Evolutionary conservation across 257 asterid species (phyloP).

Genomic region (Ajuga chamaepitys): DNA sequence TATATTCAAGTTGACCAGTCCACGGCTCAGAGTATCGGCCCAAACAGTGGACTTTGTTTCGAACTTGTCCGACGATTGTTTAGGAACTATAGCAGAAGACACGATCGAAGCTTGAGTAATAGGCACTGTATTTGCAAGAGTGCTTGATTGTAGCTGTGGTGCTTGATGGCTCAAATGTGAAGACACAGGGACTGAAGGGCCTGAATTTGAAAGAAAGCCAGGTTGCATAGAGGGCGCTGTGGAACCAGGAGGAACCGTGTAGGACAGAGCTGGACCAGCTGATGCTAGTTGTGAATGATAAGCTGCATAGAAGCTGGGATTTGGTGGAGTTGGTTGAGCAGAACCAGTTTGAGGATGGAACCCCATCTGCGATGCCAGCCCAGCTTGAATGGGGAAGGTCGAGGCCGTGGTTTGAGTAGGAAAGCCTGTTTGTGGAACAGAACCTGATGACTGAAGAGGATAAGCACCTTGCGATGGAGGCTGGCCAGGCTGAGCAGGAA

Average conservation of each 20-base stretch:
- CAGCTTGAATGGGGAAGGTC: conserved; percentile 33
- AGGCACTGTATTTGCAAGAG: conserved; percentile 22
- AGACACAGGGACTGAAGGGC: conserved; percentile 29
- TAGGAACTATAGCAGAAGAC: conserved; percentile 42
- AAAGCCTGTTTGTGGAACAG: conserved; percentile 28
- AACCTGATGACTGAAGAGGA: conserved; percentile 29
- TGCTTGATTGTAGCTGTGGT: conserved; percentile 32
- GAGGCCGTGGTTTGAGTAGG: conserved; percentile 28
- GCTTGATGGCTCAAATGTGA: conserved; percentile 41
- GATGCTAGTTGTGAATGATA: conserved; percentile 36
- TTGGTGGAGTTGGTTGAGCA: conserved; percentile 34
- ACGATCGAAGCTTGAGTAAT: conserved; percentile 32
- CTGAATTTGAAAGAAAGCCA: conserved; percentile 35
- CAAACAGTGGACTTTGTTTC: conserved; percentile 96
- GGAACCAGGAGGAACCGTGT: conserved; percentile 44
- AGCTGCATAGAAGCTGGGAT: conserved; percentile 45
- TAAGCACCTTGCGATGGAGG: conserved; percentile 33
- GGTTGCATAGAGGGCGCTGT: conserved; percentile 33
- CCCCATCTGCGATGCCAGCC: conserved; percentile 40
- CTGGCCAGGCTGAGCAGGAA: conserved; percentile 50
- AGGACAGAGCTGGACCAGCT: conserved; percentile 25
- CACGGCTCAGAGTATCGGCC: conserved; percentile 96
- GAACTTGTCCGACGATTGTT: conserved; percentile 63
- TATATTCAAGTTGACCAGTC: conserved; percentile 83
- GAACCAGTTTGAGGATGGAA: conserved; percentile 41